Conservation (phyloP, 352 stramenopile species). For the Elongisporangium senticosum region DNA sequence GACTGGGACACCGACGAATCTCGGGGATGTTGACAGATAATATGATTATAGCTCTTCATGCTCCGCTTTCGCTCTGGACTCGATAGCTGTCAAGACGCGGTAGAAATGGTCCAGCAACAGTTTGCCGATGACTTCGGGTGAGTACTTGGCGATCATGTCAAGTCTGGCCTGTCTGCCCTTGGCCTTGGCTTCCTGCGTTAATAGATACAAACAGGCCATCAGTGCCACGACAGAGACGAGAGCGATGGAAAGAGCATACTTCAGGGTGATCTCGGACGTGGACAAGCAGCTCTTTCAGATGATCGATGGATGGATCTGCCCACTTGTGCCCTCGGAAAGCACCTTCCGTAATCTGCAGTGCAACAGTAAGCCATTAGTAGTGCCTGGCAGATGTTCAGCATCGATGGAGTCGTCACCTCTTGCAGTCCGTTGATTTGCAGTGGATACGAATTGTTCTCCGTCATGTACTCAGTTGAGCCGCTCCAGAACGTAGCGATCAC, state of each 20-base stretch:
- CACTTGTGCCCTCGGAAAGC: conserved; percentile 79
- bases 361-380: conserved; percentile 1
- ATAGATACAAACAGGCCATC: neutral
- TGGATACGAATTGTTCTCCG: conserved; percentile 78
- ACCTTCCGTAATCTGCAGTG: conserved; percentile 64
- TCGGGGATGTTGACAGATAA: conserved; percentile 17
- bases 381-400: neutral
- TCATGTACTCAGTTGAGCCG: conserved; percentile 88
- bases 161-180: conserved; percentile 64
- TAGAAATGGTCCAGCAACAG: conserved; percentile 62
- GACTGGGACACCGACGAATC: conserved; percentile 56
- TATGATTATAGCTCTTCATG: conserved; percentile 54
- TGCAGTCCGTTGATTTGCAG: conserved; percentile 74
- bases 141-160: conserved; percentile 85
- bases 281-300: conserved; percentile 64
- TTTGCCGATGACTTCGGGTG: conserved; percentile 61
- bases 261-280: conserved; percentile 54
- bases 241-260: conserved; percentile 13
- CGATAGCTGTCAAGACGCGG: conserved; percentile 36
- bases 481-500: conserved; percentile 92
- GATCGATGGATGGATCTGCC: conserved; percentile 75
- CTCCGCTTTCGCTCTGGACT: conserved; percentile 4
- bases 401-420: conserved; percentile 27
- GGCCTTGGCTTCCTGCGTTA: conserved; percentile 37
- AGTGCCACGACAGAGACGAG: neutral